Conservation (phyloP, 2,329 filamentous ascomycete genomes). For the Aspergillus luchuensis region DNA sequence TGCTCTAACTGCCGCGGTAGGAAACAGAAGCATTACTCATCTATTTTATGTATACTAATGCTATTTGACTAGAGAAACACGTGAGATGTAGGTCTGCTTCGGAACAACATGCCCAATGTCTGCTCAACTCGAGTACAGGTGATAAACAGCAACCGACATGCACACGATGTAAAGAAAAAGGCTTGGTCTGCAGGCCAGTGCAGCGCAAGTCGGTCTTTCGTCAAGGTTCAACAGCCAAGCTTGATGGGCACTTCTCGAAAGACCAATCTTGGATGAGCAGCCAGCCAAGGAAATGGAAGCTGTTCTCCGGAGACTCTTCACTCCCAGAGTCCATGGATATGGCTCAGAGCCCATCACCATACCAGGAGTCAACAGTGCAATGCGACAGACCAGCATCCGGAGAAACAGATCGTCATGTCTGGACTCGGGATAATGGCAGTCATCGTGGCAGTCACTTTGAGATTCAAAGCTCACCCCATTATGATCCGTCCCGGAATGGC, state of each 20-base stretch:
- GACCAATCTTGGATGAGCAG: constrained; percentile 29
- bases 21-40: too few relatives aligned
- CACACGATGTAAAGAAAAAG: constrained; percentile 18
- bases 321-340: not conserved
- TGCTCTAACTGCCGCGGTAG: constrained; percentile 3
- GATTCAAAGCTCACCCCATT: too few relatives aligned
- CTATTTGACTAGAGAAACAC: not conserved
- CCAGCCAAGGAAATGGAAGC: constrained; percentile 21
- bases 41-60: not conserved
- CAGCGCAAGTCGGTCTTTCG: constrained; percentile 20
- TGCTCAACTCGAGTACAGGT: constrained; percentile 1
- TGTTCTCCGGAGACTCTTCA: not conserved
- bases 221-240: constrained; percentile 20
- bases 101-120: not conserved
- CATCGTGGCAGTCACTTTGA: too few relatives aligned
- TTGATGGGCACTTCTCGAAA: constrained; percentile 7
- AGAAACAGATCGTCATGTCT: too few relatives aligned
- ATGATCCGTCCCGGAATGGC: too few relatives aligned
- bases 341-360: too few relatives aligned
- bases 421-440: too few relatives aligned
- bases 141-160: constrained; percentile 22
- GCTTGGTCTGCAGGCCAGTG: constrained; percentile 15
- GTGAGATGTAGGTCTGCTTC: not conserved
- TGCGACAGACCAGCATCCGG: too few relatives aligned
- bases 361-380: not conserved